phyloP scores from a whole-genome alignment of 225 moss, liverwort and hornwort species.

The Lunularia cruciata region DNA sequence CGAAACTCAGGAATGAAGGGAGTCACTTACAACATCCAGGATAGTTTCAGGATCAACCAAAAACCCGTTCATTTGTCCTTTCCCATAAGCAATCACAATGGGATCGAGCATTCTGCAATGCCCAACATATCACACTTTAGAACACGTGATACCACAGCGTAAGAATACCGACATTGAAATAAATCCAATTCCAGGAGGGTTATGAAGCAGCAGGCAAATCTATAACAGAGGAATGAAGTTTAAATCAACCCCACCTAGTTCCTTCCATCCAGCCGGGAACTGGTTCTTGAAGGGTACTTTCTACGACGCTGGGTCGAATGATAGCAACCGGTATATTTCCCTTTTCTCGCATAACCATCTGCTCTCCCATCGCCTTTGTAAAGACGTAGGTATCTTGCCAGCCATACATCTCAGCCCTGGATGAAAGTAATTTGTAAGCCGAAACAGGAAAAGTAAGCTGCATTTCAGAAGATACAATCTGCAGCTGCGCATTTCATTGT shows the following conservation, averaged over 20 bases:
- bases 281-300: slow-evolving; percentile 69
- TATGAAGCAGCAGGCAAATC: too few relatives aligned
- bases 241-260: slow-evolving; percentile 63
- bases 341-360: slow-evolving; percentile 50
- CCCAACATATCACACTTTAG: too few relatives aligned
- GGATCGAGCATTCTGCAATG: slow-evolving; percentile 76
- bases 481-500: too few relatives aligned
- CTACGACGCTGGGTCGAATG: slow-evolving; percentile 78
- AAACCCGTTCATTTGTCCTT: slow-evolving; percentile 73
- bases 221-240: too few relatives aligned
- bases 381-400: slow-evolving; percentile 88
- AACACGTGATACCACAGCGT: too few relatives aligned
- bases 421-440: too few relatives aligned
- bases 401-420: slow-evolving; percentile 76
- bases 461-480: too few relatives aligned
- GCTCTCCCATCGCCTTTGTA: slow-evolving; percentile 81
- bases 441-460: too few relatives aligned
- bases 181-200: too few relatives aligned
- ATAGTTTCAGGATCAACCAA: slow-evolving; percentile 63
- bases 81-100: slow-evolving; percentile 67
- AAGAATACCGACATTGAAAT: too few relatives aligned
- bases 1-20: too few relatives aligned
- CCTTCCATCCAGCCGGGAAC: slow-evolving; percentile 89
- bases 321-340: slow-evolving; percentile 62
- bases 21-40: slow-evolving; percentile 70